Base-by-base conservation (phyloP, 768 basidiomycete genomes). In the Suillus americanus region DNA sequence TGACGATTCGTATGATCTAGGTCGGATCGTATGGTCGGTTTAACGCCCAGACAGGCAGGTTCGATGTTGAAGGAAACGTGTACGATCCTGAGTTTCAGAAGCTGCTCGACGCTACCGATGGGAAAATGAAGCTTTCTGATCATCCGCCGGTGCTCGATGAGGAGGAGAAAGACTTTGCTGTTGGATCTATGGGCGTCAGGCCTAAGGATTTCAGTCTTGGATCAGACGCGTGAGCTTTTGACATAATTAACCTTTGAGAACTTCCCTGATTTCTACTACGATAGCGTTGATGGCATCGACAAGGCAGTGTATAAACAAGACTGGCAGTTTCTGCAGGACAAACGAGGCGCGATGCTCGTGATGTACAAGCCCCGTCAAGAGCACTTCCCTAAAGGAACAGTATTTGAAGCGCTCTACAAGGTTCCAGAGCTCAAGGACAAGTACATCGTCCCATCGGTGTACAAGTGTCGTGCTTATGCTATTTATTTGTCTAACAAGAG, bases 261-360 rank as follows among this genome's bases (percentile, higher is more conserved):
- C 53, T 35, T 35, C 20, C 20, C 33, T 54, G 20, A 54, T n/a
- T 54, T 33, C 12, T 20, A 3, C 20, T 54, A n/a, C 9, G 12
- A 33, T 54, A 54, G 56, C 38, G 0, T 75, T 25, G 66, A 74
- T 2, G 74, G 74, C 3, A 18, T 79, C 37, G 75, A 69, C 0
- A 67, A 65, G 7, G 78, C 76, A 0, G 69, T 74, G 25, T 40
- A 79, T 65, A 75, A 75, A 45, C 75, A 71, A 7, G 69, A 71
- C 35, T 79, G 79, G 79, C 70, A 75, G 43, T 79, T 79, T 66
- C 55, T 23, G 14, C 8, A 30, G 5, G 69, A 71, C 0, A 72
- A 66, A 55, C 76, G 74, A 2, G 77, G 73, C 9, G 79, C 79
- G 20, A 63, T 80, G 38, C 65, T 79, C 12, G 67, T 78, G 67